Percentiles rank a stretch among this genome's conserved stretches.
Evolutionary conservation across 2,329 filamentous ascomycete genomes (phyloP).

Genomic region (Hymenoscyphus scutula): DNA sequence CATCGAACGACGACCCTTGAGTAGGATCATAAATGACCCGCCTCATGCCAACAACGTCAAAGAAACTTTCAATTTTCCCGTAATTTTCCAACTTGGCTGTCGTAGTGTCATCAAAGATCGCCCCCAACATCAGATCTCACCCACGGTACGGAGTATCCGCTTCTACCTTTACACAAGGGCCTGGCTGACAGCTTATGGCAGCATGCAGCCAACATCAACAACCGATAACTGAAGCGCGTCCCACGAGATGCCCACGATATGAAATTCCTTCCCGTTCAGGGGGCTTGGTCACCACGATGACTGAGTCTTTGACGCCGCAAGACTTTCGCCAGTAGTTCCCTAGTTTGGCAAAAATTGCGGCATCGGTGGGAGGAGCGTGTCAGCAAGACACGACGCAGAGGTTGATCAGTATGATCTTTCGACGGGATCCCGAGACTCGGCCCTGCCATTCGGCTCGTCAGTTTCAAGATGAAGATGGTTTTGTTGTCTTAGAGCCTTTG

Average conservation of each 20-base stretch:
- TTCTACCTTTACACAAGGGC: background rate
- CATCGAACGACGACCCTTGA: background rate
- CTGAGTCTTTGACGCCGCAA: background rate
- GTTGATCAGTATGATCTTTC: background rate
- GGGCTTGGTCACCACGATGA: background rate
- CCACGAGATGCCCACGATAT: background rate
- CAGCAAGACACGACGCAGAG: background rate
- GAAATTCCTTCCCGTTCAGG: background rate
- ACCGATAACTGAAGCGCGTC: background rate
- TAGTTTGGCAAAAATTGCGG: background rate
- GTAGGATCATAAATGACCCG: background rate
- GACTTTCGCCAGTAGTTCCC: background rate
- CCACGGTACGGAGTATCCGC: background rate
- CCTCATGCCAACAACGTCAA: background rate
- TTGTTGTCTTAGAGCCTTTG: background rate
- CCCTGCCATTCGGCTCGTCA: background rate
- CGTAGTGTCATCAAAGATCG: background rate
- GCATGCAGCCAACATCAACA: background rate
- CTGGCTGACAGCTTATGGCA: constrained; percentile 1
- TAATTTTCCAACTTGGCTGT: background rate
- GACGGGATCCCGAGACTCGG: background rate
- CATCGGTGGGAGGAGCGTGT: background rate
- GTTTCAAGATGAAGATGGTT: background rate
- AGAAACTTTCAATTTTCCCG: background rate
- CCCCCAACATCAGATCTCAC: background rate